phyloP scores from a whole-genome alignment of 176 grass and related monocot species.

The Avena insularis region DNA sequence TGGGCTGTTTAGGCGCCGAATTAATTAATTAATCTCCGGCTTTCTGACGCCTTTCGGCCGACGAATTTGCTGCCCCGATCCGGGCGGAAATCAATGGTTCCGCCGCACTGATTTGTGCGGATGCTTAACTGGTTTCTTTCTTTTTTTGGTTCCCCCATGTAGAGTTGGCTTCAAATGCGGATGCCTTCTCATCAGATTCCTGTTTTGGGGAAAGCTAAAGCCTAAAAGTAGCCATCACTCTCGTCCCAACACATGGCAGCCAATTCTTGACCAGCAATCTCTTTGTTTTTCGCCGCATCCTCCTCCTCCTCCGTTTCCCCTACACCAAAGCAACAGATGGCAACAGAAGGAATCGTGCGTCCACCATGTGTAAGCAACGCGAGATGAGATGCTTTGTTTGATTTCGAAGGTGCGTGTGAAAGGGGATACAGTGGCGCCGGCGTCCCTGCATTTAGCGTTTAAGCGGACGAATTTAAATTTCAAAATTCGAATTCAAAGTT shows the following conservation, averaged over 20 bases:
- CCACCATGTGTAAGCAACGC: constrained; percentile 38
- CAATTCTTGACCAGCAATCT: not conserved
- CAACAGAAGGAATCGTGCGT: not conserved
- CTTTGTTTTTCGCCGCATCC: not conserved
- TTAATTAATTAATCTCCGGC: not conserved
- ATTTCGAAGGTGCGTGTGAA: constrained; percentile 41
- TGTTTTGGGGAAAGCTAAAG: not conserved
- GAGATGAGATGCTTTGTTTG: constrained; percentile 51
- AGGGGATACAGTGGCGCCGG: not conserved
- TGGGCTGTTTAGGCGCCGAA: constrained; percentile 12
- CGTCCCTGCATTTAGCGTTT: constrained; percentile 42
- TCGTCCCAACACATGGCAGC: not conserved
- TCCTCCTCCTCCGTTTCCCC: not conserved
- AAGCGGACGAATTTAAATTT: not conserved
- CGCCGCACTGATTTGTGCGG: not conserved
- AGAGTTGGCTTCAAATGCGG: constrained; percentile 22
- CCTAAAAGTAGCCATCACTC: not conserved
- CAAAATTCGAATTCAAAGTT: too few species aligned
- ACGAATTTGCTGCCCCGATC: not conserved
- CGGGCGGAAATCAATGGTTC: not conserved
- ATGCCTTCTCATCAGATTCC: not conserved
- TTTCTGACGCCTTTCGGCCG: not conserved
- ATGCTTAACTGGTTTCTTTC: not conserved
- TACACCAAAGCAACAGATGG: constrained; percentile 10
- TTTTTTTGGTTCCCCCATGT: not conserved